A percentile compares a stretch with the other conserved stretches of the same genome.
phyloP scores from a whole-genome alignment of 495 filamentous ascomycete genomes.

The Tuber calosporum region DNA sequence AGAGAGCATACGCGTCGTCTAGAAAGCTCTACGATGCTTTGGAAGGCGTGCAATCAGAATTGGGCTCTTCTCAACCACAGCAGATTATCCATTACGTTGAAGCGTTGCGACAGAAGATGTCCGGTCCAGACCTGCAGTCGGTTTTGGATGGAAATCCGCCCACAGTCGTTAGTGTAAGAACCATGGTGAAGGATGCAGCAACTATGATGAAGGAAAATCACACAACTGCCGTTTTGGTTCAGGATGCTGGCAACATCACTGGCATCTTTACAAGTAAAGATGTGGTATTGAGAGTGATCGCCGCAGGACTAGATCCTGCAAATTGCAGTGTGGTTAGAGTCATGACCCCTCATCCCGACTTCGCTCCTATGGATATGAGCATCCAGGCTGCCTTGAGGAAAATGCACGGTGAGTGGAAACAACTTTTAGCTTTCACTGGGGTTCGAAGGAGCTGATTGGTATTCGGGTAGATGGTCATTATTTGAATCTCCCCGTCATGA shows the following conservation, averaged over 20 bases:
- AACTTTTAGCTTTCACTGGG: conserved; percentile 9
- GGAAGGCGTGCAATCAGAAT: conserved; percentile 96
- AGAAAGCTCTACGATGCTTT: conserved; percentile 93
- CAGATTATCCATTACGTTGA: conserved; percentile 99
- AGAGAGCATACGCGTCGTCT: conserved; percentile 93
- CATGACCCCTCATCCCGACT: conserved; percentile 98
- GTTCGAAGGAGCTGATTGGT: conserved; percentile 13
- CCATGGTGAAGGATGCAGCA: conserved; percentile 91
- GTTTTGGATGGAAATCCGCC: conserved; percentile 88
- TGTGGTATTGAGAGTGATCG: conserved; percentile 95
- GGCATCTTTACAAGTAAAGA: conserved; percentile 99
- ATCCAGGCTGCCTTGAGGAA: conserved; percentile 96
- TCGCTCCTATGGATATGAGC: conserved; percentile 97
- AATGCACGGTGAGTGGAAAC: conserved; percentile 81
- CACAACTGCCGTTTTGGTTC: conserved; percentile 90
- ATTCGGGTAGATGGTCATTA: conserved; percentile 77
- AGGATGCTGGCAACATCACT: conserved; percentile 94
- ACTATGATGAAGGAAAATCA: conserved; percentile 96
- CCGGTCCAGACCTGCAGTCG: conserved; percentile 88
- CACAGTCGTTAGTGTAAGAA: conserved; percentile 88
- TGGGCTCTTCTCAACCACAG: conserved; percentile 91
- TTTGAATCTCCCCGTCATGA: conserved; percentile 96
- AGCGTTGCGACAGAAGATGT: conserved; percentile 91
- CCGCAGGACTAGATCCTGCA: conserved; percentile 84
- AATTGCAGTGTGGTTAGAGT: conserved; percentile 96